These are phyloP conservation scores for Pleomassaria siparia DNA, from an alignment of 2,329 filamentous ascomycete species.

Conservation along the genomic window DNA sequence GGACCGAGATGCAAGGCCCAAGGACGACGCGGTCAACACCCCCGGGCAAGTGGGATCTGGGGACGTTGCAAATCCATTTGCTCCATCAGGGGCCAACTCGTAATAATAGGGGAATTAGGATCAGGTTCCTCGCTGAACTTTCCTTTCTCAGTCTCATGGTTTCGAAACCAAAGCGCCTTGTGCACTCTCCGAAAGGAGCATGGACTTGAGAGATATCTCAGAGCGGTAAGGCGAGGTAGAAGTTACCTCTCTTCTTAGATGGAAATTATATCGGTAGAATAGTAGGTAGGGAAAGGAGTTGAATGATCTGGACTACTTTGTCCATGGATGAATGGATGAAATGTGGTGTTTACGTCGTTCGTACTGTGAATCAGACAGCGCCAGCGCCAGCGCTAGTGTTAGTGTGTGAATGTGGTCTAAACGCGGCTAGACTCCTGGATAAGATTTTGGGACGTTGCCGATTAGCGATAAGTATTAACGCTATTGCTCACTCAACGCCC, in stretches of 20 bases:
- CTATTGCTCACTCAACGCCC: slow-evolving; percentile 7
- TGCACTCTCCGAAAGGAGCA: not conserved
- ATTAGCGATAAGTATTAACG: slow-evolving; percentile 7
- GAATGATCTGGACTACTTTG: not conserved
- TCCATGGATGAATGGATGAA: no score
- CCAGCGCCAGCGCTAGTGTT: no score
- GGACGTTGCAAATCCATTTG: not conserved
- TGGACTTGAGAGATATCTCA: not conserved
- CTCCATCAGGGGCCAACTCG: slow-evolving; percentile 1
- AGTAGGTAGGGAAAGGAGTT: not conserved
- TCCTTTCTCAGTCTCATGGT: not conserved
- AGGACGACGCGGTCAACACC: slow-evolving; percentile 1
- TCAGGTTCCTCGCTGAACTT: not conserved
- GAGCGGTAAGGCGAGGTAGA: not conserved
- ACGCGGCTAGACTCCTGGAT: slow-evolving; percentile 4
- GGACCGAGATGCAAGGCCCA: not conserved
- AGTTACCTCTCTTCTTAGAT: slow-evolving; percentile 3
- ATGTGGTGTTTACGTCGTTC: no score
- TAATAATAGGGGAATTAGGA: slow-evolving; percentile 1
- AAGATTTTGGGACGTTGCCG: not conserved
- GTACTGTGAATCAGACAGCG: no score
- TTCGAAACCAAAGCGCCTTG: not conserved
- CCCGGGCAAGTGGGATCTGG: not conserved
- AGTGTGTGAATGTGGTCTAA: not conserved
- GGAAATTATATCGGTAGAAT: not conserved